These are phyloP conservation scores for Cyphellophora europaea DNA, from an alignment of 2,329 filamentous ascomycete genomes.

Conservation along the genomic window DNA sequence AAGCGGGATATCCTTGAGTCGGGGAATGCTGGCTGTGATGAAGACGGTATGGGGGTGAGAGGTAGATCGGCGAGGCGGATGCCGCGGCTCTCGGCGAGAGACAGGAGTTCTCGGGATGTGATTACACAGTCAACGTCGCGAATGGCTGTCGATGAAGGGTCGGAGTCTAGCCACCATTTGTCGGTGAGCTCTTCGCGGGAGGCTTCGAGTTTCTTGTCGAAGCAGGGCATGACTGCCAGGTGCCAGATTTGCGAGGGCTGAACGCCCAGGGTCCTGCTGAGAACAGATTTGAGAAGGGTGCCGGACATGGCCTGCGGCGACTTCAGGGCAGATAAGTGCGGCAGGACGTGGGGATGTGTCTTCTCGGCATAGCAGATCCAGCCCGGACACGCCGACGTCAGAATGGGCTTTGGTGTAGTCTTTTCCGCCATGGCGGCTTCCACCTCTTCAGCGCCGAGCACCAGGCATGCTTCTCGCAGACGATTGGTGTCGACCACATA, in stretches of 20 bases:
- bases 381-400: constrained; percentile 87
- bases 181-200: constrained; percentile 88
- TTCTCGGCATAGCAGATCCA: constrained; percentile 99
- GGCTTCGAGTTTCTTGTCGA: constrained; percentile 97
- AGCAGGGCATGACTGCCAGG: constrained; percentile 93
- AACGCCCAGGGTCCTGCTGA: constrained; percentile 64
- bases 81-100: constrained; percentile 71
- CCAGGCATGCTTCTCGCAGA: constrained; percentile 72
- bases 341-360: constrained; percentile 86
- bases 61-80: constrained; percentile 68
- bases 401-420: constrained; percentile 27
- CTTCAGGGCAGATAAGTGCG: constrained; percentile 83
- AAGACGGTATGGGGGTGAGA: constrained; percentile 41
- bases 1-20: constrained; percentile 62
- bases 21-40: constrained; percentile 54
- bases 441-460: constrained; percentile 67
- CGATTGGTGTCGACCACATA: constrained; percentile 89
- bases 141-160: constrained; percentile 35
- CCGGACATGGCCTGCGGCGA: constrained; percentile 89
- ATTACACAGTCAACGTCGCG: constrained; percentile 97
- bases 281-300: constrained; percentile 76
- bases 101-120: constrained; percentile 87
- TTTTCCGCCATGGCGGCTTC: constrained; percentile 28
- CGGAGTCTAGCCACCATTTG: constrained; percentile 51
- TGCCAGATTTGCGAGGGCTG: constrained; percentile 82